A percentile compares a stretch with the other conserved stretches of the same genome.
These are phyloP conservation scores for Coffea canephora DNA, from an alignment of 257 asterid genomes.

Conservation along the genomic window DNA sequence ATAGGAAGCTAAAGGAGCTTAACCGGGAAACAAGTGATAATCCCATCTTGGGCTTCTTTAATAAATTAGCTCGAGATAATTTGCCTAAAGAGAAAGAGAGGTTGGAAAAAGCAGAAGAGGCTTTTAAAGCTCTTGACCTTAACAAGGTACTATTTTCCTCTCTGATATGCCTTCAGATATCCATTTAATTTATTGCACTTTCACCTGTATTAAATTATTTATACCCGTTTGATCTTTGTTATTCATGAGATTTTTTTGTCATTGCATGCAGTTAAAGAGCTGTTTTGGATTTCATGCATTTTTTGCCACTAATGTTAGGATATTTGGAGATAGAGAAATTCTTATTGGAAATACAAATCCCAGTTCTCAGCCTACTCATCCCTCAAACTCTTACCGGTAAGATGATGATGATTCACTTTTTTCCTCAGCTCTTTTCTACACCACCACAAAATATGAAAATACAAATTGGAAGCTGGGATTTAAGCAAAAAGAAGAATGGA, in stretches of 20 bases:
- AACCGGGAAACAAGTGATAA: conserved; percentile 63
- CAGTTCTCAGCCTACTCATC: too few species aligned
- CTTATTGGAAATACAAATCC: conserved; percentile 53
- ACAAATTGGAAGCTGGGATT: too few species aligned
- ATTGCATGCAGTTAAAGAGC: conserved; percentile 59
- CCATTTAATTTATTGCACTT: not conserved
- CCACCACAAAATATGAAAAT: too few species aligned
- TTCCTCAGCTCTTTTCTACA: too few species aligned
- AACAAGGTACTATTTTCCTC: conserved; percentile 56
- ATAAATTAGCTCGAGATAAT: conserved; percentile 55
- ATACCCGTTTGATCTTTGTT: not conserved
- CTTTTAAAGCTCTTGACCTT: conserved; percentile 89
- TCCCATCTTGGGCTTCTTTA: conserved; percentile 55
- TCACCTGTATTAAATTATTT: not conserved
- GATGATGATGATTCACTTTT: too few species aligned
- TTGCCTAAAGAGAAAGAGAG: conserved; percentile 70
- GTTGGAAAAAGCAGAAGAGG: conserved; percentile 75
- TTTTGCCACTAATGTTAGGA: conserved; percentile 82
- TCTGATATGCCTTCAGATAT: not conserved
- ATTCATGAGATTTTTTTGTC: conserved; percentile 17
- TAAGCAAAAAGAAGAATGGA: too few species aligned
- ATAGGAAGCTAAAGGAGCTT: conserved; percentile 74
- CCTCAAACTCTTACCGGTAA: too few species aligned
- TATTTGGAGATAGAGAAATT: conserved; percentile 93
- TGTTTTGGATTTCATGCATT: conserved; percentile 88